Percentiles rank a stretch among this genome's conserved stretches.
Evolutionary conservation across 345 rosid genomes (phyloP).

Genomic region (Sisymbrium altissimum): DNA sequence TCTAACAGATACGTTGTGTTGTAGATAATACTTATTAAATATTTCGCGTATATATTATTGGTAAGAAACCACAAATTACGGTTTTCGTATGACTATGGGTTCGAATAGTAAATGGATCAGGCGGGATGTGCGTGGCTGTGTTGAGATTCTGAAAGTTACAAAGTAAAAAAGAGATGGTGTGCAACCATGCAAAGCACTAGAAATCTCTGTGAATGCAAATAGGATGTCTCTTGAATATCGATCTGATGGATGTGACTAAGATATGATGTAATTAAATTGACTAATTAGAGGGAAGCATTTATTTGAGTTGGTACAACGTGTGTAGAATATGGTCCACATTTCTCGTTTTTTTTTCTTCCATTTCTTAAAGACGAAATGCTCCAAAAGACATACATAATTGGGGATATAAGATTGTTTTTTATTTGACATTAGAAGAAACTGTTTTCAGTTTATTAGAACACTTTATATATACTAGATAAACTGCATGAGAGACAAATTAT

Average conservation of each 20-base stretch:
- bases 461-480: not conserved
- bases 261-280: slow-evolving; percentile 18
- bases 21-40: not conserved
- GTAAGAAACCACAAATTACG: not conserved
- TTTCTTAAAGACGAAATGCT: not conserved
- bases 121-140: not conserved
- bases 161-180: slow-evolving; percentile 10
- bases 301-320: slow-evolving; percentile 29
- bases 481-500: not conserved
- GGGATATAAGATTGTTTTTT: not conserved
- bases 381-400: slow-evolving; percentile 5
- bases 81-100: not conserved
- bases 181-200: slow-evolving; percentile 17
- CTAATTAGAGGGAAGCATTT: slow-evolving; percentile 23
- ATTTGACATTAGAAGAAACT: not conserved
- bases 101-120: not conserved
- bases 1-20: not conserved
- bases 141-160: slow-evolving; percentile 12
- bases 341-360: not conserved
- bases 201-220: slow-evolving; percentile 19
- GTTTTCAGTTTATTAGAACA: not conserved
- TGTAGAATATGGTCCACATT: slow-evolving; percentile 31
- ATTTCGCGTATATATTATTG: not conserved
- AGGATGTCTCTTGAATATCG: slow-evolving; percentile 15
- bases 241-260: slow-evolving; percentile 32